phyloP scores from a whole-genome alignment of 2,329 filamentous ascomycete genomes.

The Blastomyces emzantsi region DNA sequence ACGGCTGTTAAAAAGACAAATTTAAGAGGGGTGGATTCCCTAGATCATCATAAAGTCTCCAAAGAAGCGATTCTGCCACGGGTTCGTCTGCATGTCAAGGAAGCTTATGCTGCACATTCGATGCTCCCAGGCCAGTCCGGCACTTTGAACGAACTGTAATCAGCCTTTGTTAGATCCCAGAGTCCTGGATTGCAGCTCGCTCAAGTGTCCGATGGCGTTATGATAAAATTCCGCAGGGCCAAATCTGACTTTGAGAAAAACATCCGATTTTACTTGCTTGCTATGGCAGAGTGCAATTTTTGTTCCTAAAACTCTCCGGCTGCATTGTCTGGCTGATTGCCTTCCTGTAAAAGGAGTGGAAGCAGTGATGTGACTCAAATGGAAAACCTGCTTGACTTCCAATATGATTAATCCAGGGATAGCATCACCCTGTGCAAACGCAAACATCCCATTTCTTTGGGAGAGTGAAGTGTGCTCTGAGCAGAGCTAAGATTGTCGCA shows the following conservation, averaged over 20 bases:
- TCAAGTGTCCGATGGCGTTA: conserved; percentile 19
- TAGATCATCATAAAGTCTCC: conserved; percentile 13
- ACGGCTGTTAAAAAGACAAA: too few species aligned
- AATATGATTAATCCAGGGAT: conserved; percentile 14
- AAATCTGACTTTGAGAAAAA: conserved; percentile 22
- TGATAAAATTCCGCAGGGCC: conserved; percentile 21
- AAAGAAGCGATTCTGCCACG: conserved; percentile 12
- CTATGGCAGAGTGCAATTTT: conserved; percentile 12
- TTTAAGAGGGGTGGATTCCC: conserved; percentile 5
- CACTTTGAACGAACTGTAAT: background rate
- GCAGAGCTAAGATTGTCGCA: conserved; percentile 13
- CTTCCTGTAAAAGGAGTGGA: conserved; percentile 15
- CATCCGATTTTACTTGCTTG: conserved; percentile 10
- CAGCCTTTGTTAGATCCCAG: conserved; percentile 20
- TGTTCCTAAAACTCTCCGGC: conserved; percentile 11
- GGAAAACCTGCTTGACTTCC: conserved; percentile 14
- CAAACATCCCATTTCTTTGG: conserved; percentile 11
- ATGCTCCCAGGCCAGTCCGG: conserved; percentile 12
- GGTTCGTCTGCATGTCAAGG: conserved; percentile 13
- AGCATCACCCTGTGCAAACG: conserved; percentile 12
- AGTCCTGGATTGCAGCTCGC: conserved; percentile 21
- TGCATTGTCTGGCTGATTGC: conserved; percentile 13
- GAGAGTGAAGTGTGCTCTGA: conserved; percentile 13
- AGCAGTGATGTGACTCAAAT: conserved; percentile 14
- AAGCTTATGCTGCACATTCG: conserved; percentile 5